Evolutionary conservation across 257 asterid genomes (phyloP), one percentile per base, ranked within the genome.

Genomic region (Penstemon eatonii): DNA sequence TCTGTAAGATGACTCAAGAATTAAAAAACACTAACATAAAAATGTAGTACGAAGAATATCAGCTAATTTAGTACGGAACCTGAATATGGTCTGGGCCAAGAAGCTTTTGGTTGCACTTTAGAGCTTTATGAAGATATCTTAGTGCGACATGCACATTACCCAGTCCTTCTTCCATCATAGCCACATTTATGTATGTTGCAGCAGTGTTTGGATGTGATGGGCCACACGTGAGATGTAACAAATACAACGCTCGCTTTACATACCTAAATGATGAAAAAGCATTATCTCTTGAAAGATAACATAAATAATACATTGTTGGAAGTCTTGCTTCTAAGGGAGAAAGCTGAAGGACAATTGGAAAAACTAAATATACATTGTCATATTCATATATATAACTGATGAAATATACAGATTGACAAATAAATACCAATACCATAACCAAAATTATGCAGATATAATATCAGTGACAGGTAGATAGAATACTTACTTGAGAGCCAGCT

Each of bases 131-230:
- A 63, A 91, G 97, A 78, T 91, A 91, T 78, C 97, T 86, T 67
- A 91, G 89, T 53, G 97, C 97, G 68, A 91, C 90, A 39, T 86
- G 97, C 78, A 91, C 97, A 78, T 91, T 91, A 50, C 97, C 97
- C 67, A 91, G 81, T 41, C 97, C 97, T 81, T 91, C 97, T 79
- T 91, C 97, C 97, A 88, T 91, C 97, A 91, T 90, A 54, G 97
- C 97, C 58, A 90, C 97, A 83, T 90, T 90, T 73, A 90, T 90
- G 80, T 90, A 90, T 69, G 97, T 91, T 39, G 97, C 97, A 79
- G 96, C 97, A 77, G 97, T 91, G 82, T 91, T 91, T 65, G 97
- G 97, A 77, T 91, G 97, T 60, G 97, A 91, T 71, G 96, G 95
- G 57, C 97, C 96, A 73, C 97, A 91, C 3, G 96, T 91, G 72